Evolutionary conservation across 2,329 filamentous ascomycete species (phyloP).

Genomic region (Hypomyces perniciosus): DNA sequence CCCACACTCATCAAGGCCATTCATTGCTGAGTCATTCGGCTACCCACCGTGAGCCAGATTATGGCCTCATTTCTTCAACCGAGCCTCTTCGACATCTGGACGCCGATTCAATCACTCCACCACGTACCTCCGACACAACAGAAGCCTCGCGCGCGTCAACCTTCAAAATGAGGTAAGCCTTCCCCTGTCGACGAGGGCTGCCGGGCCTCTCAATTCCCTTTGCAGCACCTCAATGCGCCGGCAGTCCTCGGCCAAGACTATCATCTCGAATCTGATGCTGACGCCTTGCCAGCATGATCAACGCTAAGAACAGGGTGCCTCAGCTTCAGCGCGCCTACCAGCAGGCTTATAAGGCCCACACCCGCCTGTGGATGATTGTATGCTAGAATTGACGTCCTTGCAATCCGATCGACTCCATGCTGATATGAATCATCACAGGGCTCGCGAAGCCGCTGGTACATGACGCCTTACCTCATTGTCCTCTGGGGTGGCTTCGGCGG

Average conservation of each 20-base stretch:
- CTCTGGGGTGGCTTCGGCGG: constrained; percentile 58
- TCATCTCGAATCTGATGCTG: constrained; percentile 17
- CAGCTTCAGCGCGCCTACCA: constrained; percentile 71
- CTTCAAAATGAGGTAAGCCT: constrained; percentile 37
- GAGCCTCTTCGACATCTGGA: constrained; percentile 7
- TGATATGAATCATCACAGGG: constrained; percentile 37
- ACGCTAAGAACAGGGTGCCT: constrained; percentile 72
- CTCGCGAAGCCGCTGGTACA: constrained; percentile 57
- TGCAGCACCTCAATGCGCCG: constrained; percentile 1
- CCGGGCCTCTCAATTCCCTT: background rate
- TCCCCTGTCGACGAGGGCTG: background rate
- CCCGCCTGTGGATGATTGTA: constrained; percentile 75
- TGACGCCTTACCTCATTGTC: constrained; percentile 62
- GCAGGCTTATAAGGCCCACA: constrained; percentile 60
- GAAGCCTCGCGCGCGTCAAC: constrained; percentile 20
- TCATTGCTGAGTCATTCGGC: constrained; percentile 31
- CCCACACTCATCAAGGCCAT: constrained; percentile 1
- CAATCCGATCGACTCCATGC: background rate
- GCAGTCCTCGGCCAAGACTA: background rate
- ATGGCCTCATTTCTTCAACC: constrained; percentile 35
- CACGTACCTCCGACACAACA: constrained; percentile 18
- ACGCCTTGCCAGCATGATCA: constrained; percentile 46
- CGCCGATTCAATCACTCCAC: constrained; percentile 18
- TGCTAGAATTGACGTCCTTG: constrained; percentile 27
- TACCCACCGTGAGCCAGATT: constrained; percentile 24